Base-by-base conservation (phyloP, 257 asterid species). In the Eustoma russellianum region DNA sequence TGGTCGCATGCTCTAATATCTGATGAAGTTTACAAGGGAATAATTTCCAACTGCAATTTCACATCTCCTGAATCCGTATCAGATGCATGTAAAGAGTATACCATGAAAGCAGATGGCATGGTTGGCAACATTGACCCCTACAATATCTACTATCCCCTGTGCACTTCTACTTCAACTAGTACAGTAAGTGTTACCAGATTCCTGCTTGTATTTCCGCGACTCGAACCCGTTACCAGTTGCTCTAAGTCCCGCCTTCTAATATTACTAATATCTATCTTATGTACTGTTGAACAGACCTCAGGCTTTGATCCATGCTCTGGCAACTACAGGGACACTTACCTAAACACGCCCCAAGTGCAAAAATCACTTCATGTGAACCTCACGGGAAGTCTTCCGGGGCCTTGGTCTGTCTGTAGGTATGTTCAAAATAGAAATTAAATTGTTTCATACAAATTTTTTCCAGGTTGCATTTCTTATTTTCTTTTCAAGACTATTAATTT, bases 331-430 rank as follows among this genome's bases (percentile, higher is more conserved):
- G 9, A 10, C 14, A 6, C 59, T 16, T 82, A 79, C 46, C 75
- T 76, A 34, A 79, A 79, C 70, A 61, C 16, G 5, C 72, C 63
- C 4, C 68, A 62, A 34, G 86, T 79, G 48, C 86, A 82, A 55
- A 59, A 71, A 45, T 78, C 75, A 2, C 67, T 82, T 16, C 82
- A 82, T 63, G 79, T 75, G 8, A 73, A 75, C 53, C 59, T 66
- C 41, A 70, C 66, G 0, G 75, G 79, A 17, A 13, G 58, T 46
- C 73, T 24, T 1, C 54, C 77, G 3, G 75, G 70, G 33, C 55
- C 72, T n/a, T 75, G 85, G 83, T 9, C 44, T 4, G 34, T 34
- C 33, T 81, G 90, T 85, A 78, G 62, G 90, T 78, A 24, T 24
- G 46, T 41, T 1, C 1, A 41, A 15, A 13, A 56, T 50, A 34